Evolutionary conservation across 352 stramenopile genomes (phyloP), one percentile per base, ranked within the genome.

Genomic region (Pythium utonaiense): DNA sequence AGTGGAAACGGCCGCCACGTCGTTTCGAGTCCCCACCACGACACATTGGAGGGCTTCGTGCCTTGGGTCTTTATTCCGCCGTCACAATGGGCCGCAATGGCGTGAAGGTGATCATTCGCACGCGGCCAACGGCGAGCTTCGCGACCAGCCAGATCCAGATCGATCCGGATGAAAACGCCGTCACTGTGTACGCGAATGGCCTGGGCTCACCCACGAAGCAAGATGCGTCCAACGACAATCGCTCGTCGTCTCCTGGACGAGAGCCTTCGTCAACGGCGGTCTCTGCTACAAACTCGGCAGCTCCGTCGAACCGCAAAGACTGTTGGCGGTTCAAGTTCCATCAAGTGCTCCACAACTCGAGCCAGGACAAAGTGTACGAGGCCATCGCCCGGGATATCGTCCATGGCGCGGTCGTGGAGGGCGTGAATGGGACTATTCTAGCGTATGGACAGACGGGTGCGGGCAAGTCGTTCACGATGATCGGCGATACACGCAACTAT

Each of bases 391-490:
- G 85, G 3, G 86, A 97, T 52, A 94, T 96, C 27, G 89, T 97
- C 8, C 83, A 96, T 52, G 82, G 82, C n/a, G 66, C 74, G 3
- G 86, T 95, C 3, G 81, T 96, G 12, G 83, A 97, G 42, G 89
- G 89, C n/a, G 73, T 91, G 12, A 97, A 95, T 60, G 88, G 87
- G 52, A 94, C 88, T 25, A 91, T 97, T 57, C 63, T 96, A 48
- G 86, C 86, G 7, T 96, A 96, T 60, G 88, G 88, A 21, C 88
- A 97, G 61, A 97, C 88, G 0, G 89, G 88, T 3, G 88, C 87
- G 0, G 88, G 88, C 51, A 96, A 96, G 67, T 96, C 86, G 33
- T 96, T 97, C 64, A 97, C 87, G 7, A 96, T 97, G 90, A 89
- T 96, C 48, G 88, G 88, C 16, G 90, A 97, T 60, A 96, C 83